Percentiles rank a stretch among this genome's conserved stretches.
These are phyloP conservation scores for Solanum chacoense DNA, from an alignment of 305 asterid species.

Conservation along the genomic window DNA sequence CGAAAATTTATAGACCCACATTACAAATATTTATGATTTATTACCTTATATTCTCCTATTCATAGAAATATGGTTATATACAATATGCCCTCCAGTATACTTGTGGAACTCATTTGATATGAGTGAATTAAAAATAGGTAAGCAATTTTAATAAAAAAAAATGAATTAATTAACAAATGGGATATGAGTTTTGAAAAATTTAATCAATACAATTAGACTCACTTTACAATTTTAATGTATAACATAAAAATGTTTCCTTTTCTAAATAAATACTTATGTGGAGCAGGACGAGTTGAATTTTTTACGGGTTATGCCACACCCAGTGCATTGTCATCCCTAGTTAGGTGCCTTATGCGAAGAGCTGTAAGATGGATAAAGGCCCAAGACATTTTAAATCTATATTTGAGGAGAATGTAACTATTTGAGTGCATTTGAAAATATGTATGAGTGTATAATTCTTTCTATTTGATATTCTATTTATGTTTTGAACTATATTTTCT, in stretches of 20 bases:
- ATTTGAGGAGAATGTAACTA: background rate
- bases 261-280: background rate
- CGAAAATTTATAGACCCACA: background rate
- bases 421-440: background rate
- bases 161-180: background rate
- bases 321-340: background rate
- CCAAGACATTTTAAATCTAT: background rate
- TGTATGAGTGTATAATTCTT: background rate
- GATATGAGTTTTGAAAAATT: background rate
- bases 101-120: no score
- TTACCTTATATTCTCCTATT: background rate
- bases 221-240: background rate
- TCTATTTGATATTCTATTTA: background rate
- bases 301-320: background rate
- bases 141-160: no score
- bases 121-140: background rate
- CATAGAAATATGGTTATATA: background rate
- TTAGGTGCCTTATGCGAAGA: background rate
- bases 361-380: background rate
- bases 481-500: background rate
- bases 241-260: background rate
- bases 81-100: background rate
- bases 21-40: no score
- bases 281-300: background rate
- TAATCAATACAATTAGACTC: background rate